These are phyloP conservation scores for Colletotrichum aenigma DNA, from an alignment of 2,329 filamentous ascomycete species.

Conservation along the genomic window DNA sequence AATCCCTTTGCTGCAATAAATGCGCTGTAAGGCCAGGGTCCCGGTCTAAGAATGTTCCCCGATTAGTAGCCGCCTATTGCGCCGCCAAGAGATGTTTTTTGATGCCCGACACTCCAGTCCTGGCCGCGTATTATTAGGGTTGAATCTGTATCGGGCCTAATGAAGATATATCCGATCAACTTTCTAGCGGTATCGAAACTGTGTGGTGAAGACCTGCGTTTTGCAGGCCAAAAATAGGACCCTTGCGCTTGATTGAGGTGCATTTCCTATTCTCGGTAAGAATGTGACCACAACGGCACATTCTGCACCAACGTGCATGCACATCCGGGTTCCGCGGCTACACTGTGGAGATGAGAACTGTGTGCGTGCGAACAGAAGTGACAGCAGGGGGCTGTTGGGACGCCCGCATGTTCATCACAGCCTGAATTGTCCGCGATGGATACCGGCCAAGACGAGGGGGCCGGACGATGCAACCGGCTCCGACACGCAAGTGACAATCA, in stretches of 20 bases:
- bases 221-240: neutral
- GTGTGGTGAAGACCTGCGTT: neutral
- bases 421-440: neutral
- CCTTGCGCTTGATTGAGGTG: neutral
- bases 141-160: too few species aligned
- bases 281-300: fast-evolving
- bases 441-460: neutral
- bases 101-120: too few species aligned
- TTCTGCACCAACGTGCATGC: neutral
- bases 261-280: fast-evolving
- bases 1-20: too few species aligned
- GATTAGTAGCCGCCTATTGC: too few species aligned
- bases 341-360: neutral
- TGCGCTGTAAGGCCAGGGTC: too few species aligned
- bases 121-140: too few species aligned
- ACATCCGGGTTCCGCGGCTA: neutral
- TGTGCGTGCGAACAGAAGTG: neutral
- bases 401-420: neutral
- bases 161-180: too few species aligned
- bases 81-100: too few species aligned
- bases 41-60: too few species aligned
- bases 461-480: neutral
- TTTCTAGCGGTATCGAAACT: too few species aligned
- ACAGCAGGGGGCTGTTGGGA: neutral
- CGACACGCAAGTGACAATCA: too few species aligned